phyloP scores from a whole-genome alignment of 495 filamentous ascomycete species.

The Amniculicola lignicola region DNA sequence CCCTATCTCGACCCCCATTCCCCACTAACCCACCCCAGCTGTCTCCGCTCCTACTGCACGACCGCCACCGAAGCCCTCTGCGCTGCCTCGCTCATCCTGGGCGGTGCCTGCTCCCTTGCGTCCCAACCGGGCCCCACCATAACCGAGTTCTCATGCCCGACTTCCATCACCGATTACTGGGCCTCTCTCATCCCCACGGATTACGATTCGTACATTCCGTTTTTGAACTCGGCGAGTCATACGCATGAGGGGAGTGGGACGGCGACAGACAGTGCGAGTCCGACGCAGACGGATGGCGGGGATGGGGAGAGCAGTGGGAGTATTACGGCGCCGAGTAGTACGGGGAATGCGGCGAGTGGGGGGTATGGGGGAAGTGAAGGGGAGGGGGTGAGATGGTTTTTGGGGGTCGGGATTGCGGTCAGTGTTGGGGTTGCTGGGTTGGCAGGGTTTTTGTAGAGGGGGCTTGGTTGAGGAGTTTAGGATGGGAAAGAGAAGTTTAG shows the following conservation, averaged over 20 bases:
- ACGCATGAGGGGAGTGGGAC: background rate
- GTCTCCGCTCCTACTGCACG: constrained; percentile 19
- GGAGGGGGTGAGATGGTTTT: background rate
- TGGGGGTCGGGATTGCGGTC: background rate
- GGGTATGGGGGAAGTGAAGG: background rate
- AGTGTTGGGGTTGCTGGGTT: constrained; percentile 4
- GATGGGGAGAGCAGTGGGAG: background rate
- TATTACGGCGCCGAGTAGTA: constrained; percentile 3
- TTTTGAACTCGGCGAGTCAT: background rate
- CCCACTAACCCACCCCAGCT: background rate
- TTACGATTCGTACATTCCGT: background rate
- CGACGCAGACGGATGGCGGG: background rate
- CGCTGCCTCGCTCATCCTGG: background rate
- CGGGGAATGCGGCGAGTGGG: background rate
- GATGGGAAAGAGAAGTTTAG: too few species aligned
- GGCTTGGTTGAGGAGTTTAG: too few species aligned
- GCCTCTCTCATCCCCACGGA: constrained; percentile 6
- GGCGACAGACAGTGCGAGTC: background rate
- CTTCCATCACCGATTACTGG: background rate
- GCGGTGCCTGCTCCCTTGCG: background rate
- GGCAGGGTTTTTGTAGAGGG: constrained; percentile 7
- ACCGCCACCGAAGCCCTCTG: constrained; percentile 12
- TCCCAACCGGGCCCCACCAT: background rate
- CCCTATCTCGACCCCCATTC: background rate
- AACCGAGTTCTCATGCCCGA: constrained; percentile 9